A percentile compares a stretch with the other conserved stretches of the same genome.
Evolutionary conservation across 768 basidiomycete species (phyloP).

Genomic region (Tylopilus sp.): DNA sequence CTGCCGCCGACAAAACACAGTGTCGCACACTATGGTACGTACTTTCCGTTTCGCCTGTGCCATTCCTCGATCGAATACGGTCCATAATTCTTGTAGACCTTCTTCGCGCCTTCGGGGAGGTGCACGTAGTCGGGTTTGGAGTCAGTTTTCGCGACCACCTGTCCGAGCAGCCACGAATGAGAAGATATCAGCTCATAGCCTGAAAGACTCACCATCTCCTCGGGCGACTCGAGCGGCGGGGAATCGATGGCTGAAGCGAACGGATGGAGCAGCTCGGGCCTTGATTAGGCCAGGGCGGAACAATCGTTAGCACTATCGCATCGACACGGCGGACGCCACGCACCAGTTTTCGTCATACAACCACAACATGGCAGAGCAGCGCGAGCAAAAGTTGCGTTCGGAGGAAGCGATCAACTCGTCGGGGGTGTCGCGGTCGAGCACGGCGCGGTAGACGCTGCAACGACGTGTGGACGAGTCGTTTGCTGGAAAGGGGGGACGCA

Average conservation of each 20-base stretch:
- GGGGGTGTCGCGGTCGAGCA: constrained; percentile 53
- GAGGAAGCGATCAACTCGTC: constrained; percentile 48
- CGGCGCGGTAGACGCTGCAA: constrained; percentile 57
- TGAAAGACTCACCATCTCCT: constrained; percentile 45
- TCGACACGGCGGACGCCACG: constrained; percentile 8
- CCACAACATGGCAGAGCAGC: constrained; percentile 68
- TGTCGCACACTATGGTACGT: constrained; percentile 24
- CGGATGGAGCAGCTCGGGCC: constrained; percentile 64
- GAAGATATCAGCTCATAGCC: not conserved
- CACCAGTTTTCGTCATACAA: constrained; percentile 55
- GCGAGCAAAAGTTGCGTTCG: constrained; percentile 61
- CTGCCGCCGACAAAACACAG: too few species aligned
- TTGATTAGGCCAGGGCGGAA: constrained; percentile 16
- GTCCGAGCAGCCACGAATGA: not conserved
- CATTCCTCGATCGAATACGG: constrained; percentile 50
- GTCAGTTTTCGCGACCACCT: constrained; percentile 45
- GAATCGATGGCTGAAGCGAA: constrained; percentile 66
- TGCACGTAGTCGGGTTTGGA: constrained; percentile 61
- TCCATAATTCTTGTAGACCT: constrained; percentile 42
- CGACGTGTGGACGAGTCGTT: not conserved
- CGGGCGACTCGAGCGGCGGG: constrained; percentile 50
- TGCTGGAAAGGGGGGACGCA: constrained; percentile 14
- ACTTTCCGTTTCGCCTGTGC: constrained; percentile 54
- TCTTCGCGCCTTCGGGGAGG: constrained; percentile 56
- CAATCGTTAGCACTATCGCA: not conserved